Conservation (phyloP, 371 early-diverging fungal genomes). For the Circinella umbellata region DNA sequence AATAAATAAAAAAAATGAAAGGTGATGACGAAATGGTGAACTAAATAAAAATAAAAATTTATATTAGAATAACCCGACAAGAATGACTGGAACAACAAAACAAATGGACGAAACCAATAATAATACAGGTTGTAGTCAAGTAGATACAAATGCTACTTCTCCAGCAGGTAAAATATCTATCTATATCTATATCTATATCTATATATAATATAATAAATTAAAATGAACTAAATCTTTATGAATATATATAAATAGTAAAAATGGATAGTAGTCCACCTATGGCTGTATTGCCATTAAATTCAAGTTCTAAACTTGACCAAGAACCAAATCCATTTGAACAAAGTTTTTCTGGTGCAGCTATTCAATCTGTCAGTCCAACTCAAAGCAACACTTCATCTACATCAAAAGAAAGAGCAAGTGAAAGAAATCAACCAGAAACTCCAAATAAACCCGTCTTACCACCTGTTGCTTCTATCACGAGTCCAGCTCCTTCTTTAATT, state of each 20-base stretch:
- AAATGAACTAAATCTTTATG: too few species aligned
- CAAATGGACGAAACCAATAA: too few species aligned
- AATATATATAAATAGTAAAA: neutral
- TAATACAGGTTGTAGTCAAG: too few species aligned
- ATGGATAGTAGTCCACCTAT: slow-evolving; percentile 33
- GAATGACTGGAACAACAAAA: too few species aligned
- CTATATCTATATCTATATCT: too few species aligned
- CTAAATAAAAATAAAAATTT: too few species aligned
- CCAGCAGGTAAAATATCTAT: too few species aligned
- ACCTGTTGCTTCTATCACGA: slow-evolving; percentile 49
- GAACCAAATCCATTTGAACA: slow-evolving; percentile 91
- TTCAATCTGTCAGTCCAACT: neutral
- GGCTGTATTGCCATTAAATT: slow-evolving; percentile 44
- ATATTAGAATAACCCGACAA: too few species aligned
- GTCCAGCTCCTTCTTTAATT: slow-evolving; percentile 37
- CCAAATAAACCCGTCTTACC: slow-evolving; percentile 32
- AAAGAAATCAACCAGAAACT: slow-evolving; percentile 6
- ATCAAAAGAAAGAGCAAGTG: neutral
- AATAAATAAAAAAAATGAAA: too few species aligned
- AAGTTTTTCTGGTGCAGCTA: slow-evolving; percentile 66
- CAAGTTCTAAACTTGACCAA: slow-evolving; percentile 69
- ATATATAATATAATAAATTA: too few species aligned
- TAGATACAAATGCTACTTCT: too few species aligned
- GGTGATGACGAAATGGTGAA: too few species aligned
- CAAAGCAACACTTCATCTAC: slow-evolving; percentile 20